Evolutionary conservation across 257 asterid genomes (phyloP).

Genomic region (Eustoma russellianum): DNA sequence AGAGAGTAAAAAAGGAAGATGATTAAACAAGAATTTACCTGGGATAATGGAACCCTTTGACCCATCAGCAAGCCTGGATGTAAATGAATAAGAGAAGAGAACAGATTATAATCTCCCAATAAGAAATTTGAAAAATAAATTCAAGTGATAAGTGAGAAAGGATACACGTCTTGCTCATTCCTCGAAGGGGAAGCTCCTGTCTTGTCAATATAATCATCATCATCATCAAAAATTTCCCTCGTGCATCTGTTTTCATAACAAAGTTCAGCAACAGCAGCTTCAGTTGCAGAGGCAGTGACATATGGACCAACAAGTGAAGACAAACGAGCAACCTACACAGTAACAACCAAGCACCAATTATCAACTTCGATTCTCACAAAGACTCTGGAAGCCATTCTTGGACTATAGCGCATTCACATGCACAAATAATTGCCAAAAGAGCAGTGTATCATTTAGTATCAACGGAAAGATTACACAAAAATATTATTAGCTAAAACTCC

Average conservation of each 20-base stretch:
- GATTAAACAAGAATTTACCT: constrained; percentile 38
- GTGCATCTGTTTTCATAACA: constrained; percentile 86
- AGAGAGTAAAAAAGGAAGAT: background rate
- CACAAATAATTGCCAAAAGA: no score
- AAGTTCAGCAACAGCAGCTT: constrained; percentile 85
- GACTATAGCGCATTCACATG: no score
- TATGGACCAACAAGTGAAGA: constrained; percentile 67
- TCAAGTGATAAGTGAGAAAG: background rate
- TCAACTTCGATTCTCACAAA: no score
- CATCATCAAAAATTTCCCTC: constrained; percentile 62
- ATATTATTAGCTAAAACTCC: no score
- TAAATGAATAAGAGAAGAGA: constrained; percentile 25
- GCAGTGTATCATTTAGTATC: no score
- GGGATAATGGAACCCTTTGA: constrained; percentile 27
- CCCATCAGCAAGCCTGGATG: constrained; percentile 31
- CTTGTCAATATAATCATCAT: constrained; percentile 29
- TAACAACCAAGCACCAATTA: background rate
- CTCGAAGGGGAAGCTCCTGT: constrained; percentile 31
- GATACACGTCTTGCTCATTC: constrained; percentile 45
- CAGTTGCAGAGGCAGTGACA: constrained; percentile 69
- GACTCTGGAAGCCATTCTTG: no score
- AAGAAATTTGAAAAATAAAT: background rate
- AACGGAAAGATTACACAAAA: no score
- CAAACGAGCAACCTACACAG: constrained; percentile 61
- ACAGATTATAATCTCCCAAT: no score